Evolutionary conservation across 139 green algal genomes (phyloP).

Genomic region (Chlorella sp.): DNA sequence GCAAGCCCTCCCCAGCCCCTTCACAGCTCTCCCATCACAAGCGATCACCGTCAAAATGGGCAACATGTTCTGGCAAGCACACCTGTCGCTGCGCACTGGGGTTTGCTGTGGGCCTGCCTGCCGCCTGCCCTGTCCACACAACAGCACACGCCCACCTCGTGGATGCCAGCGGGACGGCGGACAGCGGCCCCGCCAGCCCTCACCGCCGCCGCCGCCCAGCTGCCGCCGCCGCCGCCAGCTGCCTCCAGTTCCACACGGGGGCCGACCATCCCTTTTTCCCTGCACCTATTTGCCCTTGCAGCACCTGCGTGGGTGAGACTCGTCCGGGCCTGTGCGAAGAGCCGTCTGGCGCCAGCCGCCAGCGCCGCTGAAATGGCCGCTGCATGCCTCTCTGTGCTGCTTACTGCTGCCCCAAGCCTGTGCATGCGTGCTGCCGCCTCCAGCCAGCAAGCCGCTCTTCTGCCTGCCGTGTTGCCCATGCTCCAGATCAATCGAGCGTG

Average conservation of each 20-base stretch:
- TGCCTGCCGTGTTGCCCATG: background rate
- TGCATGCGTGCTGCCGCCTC: background rate
- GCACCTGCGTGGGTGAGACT: slow-evolving; percentile 36
- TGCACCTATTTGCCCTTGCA: background rate
- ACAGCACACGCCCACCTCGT: no score
- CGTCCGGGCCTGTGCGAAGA: background rate
- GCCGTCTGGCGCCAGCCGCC: background rate
- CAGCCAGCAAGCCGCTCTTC: background rate
- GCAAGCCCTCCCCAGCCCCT: no score
- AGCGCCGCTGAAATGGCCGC: background rate
- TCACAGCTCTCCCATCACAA: no score
- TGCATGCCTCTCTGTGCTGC: background rate
- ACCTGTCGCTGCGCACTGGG: no score
- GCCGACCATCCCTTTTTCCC: background rate
- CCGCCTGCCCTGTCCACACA: no score
- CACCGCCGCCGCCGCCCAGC: no score
- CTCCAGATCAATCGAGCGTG: slow-evolving; percentile 43
- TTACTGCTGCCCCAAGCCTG: background rate
- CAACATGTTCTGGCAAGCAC: no score
- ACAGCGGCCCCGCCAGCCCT: no score
- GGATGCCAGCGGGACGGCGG: no score
- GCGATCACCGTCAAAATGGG: no score
- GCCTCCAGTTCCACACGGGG: background rate
- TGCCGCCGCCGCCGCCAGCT: background rate
- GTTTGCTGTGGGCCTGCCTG: no score